Base-by-base conservation (phyloP, 257 asterid genomes). In the Solanum gracilifrons region DNA sequence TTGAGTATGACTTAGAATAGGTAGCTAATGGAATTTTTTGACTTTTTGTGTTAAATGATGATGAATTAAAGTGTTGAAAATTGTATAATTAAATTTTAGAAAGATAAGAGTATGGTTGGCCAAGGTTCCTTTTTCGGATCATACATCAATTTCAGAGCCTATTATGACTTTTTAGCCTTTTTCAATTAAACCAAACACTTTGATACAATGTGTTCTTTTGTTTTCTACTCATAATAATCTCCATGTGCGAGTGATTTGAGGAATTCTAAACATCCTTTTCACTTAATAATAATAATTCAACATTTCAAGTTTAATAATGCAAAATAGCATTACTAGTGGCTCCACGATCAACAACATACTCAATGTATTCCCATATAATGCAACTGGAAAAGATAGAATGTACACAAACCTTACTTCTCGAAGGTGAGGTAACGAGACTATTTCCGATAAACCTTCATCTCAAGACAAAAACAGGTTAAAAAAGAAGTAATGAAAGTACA, bases 141-240 rank as follows among this genome's bases (percentile, higher is more conserved):
- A 87, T 73, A 85, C 88, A 87, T 87, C 89, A 88, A 35, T 86
- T 84, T 88, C 86, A 41, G 76, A 76, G 90, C 85, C 72, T 13
- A 2, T 27, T 4, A 29, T 48, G 41, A 5, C 69, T 29, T 46
- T 46, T 46, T 46, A 18, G 69, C 27, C 41, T 48, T 48, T 29
- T 80, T 18, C 85, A 46, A 18, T 29, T 46, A 27, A 29, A 31
- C 69, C 27, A 29, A 29, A 80, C 39, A 46, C 41, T 13, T 29
- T 48, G 85, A 80, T 80, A 16, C 4, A 66, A 80, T 80, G 15
- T 80, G 66, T 80, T 80, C 20, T 80, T 80, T 80, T 80, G 69
- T 48, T 80, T 29, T 29, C 41, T 5, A 0, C 18, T 1, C 8
- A 10, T 29, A 18, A 80, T 46, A 80, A 80, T 18, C 41, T 46